Evolutionary conservation across 2,329 filamentous ascomycete genomes (phyloP).

Genomic region (Magnaporthiopsis incrustans): DNA sequence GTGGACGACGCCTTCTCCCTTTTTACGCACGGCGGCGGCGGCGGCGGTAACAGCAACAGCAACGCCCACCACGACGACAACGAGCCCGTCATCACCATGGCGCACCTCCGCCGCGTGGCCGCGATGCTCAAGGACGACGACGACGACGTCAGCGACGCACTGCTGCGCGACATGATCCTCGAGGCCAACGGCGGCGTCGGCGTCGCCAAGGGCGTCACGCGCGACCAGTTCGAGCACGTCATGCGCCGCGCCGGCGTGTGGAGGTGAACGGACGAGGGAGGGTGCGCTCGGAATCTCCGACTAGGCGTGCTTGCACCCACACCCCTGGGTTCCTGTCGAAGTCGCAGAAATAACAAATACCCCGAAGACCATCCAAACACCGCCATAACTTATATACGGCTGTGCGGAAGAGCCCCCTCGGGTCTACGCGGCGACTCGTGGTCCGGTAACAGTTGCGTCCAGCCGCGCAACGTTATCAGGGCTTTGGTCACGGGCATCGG

Average conservation of each 20-base stretch:
- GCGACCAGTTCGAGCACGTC: slow-evolving; percentile 77
- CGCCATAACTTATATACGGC: no score
- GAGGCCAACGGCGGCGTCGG: slow-evolving; percentile 83
- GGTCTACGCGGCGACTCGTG: no score
- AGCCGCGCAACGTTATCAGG: background rate
- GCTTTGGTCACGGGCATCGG: background rate
- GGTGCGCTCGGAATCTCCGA: background rate
- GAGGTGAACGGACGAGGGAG: slow-evolving; percentile 39
- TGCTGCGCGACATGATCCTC: slow-evolving; percentile 87
- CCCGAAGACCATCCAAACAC: no score
- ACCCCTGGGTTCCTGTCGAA: background rate
- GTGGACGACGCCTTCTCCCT: slow-evolving; percentile 75
- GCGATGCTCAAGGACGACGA: slow-evolving; percentile 76
- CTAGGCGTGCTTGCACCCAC: background rate
- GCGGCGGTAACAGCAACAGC: background rate
- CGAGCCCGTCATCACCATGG: slow-evolving; percentile 64
- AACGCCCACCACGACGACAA: background rate
- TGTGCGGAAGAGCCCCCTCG: no score
- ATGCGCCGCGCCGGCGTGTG: slow-evolving; percentile 81
- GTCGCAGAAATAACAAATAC: no score
- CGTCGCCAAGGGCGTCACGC: slow-evolving; percentile 60
- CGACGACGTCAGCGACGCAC: slow-evolving; percentile 61
- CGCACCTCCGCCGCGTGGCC: slow-evolving; percentile 71
- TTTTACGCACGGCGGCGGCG: slow-evolving; percentile 53
- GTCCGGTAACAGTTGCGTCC: background rate